Conservation (phyloP, 208 protist species). For the Balamuthia mandrillaris region DNA sequence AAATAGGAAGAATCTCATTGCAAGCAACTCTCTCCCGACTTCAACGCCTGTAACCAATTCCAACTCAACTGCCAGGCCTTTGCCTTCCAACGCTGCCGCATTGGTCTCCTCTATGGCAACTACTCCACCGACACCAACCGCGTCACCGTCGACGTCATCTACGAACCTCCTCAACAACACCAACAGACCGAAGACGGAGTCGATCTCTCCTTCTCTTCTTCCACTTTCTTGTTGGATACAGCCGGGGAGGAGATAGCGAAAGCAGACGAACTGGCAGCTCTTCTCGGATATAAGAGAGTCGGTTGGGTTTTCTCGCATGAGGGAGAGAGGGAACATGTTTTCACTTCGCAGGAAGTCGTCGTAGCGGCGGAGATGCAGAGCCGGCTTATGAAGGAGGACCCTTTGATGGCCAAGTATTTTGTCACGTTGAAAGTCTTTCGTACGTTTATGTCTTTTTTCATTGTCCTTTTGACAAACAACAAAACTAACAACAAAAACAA, state of each 20-base stretch:
- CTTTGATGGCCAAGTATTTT: not conserved
- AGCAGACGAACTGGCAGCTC: no score
- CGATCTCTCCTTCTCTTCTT: no score
- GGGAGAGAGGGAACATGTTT: not conserved
- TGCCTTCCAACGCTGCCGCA: not conserved
- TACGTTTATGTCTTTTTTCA: not conserved
- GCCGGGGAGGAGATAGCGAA: no score
- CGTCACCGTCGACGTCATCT: not conserved
- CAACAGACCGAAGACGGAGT: no score
- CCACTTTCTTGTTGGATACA: no score
- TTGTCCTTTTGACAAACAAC: not conserved
- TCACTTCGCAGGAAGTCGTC: not conserved
- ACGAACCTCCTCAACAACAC: not conserved
- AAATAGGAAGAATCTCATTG: not conserved
- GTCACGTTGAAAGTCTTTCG: not conserved
- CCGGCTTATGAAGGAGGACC: not conserved
- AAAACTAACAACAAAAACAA: not conserved
- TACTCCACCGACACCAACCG: not conserved
- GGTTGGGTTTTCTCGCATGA: not conserved
- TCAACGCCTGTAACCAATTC: not conserved
- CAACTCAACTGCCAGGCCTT: not conserved
- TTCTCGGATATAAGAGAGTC: not conserved
- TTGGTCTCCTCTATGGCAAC: not conserved
- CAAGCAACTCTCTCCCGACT: not conserved
- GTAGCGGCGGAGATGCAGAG: not conserved